Evolutionary conservation across 257 asterid species (phyloP), one percentile per base, ranked within the genome.

Genomic region (Solanum ossicruentum): DNA sequence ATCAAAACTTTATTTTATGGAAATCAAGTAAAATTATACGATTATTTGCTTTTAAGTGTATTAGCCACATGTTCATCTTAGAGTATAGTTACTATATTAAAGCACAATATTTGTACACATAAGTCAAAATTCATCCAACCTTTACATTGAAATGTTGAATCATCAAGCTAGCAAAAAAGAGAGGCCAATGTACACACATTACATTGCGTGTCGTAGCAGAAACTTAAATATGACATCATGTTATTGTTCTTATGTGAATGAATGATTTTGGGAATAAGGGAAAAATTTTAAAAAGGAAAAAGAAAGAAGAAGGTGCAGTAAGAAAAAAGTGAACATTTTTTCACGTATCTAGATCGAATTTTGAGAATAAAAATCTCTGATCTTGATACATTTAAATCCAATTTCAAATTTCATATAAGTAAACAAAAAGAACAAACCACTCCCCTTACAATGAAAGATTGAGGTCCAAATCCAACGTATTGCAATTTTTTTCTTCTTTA

Each of bases 401-500:
- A n/a, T 16, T 32, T 15, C 11, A n/a, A 1, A 20, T 43, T 43
- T 43, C 3, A 32, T 32, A 3, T 32, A 17, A 32, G 5, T 13
- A 3, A 77, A n/a, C 41, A 15, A 47, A 15, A 65, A 12, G 6
- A 21, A 66, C 4, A 16, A 32, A 23, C 12, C 23, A 78, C 8
- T 36, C 41, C 41, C 41, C 12, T 80, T 84, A 87, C 43, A 89
- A 60, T 71, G 92, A 89, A 41, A 89, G 90, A 36, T 84, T 89
- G 49, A 89, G 92, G 83, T 89, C 89, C 88, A 89, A 89, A 72
- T 89, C 89, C 87, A 89, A 89, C 49, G 61, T 89, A 26, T 32
- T 9, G 49, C 26, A 65, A 5, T 65, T 47, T 23, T 60, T 57
- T 15, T 71, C 56, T 83, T 41, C 85, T 20, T 70, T 55, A 18